Base-by-base conservation (phyloP, 495 filamentous ascomycete genomes). In the Recurvomyces mirabilis region DNA sequence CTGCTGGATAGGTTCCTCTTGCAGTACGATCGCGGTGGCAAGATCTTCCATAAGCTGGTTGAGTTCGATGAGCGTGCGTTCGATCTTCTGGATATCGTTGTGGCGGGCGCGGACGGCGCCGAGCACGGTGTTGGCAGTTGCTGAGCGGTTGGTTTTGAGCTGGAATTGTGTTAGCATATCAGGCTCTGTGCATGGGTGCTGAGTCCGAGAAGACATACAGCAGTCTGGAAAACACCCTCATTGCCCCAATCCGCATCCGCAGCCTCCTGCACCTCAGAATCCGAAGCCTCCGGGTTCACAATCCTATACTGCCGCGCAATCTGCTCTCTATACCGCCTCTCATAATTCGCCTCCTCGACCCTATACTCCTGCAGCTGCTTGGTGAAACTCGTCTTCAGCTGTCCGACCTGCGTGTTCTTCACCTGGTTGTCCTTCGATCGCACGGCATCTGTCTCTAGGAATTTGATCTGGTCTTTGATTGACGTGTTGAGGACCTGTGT, bases 151-250 rank as follows among this genome's bases (percentile, higher is more conserved):
- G 54, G 68, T 71, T 49, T 77, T 75, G 54, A 86, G 77, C 79
- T 84, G 43, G 44, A 34, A 9, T 32, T n/a, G n/a, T n/a, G n/a
- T 13, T 34, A 30, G 4, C 25, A n/a, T 26, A 55, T 51, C 32
- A 61, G 47, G 36, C 15, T 21, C 1, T 11, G 15, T 40, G 5
- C 30, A 19, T n/a, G n/a, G n/a, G n/a, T n/a, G n/a, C n/a, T n/a
- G n/a, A n/a, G n/a, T n/a, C n/a, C n/a, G 33, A 48, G 34, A 24
- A 43, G 34, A 67, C 76, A 43, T 71, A 84, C 81, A 35, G 81
- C 81, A 30, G 73, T 75, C 62, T 82, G 78, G 66, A 85, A 86
- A 45, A 86, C 75, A 50, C 81, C 80, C 58, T 84, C 81, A 45
- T 82, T 70, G 17, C 77, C 78, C 73, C 77, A 82, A 60, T 84